These are phyloP conservation scores for Mycosphaerelloides madeirae DNA, from an alignment of 2,329 filamentous ascomycete species.

Conservation along the genomic window DNA sequence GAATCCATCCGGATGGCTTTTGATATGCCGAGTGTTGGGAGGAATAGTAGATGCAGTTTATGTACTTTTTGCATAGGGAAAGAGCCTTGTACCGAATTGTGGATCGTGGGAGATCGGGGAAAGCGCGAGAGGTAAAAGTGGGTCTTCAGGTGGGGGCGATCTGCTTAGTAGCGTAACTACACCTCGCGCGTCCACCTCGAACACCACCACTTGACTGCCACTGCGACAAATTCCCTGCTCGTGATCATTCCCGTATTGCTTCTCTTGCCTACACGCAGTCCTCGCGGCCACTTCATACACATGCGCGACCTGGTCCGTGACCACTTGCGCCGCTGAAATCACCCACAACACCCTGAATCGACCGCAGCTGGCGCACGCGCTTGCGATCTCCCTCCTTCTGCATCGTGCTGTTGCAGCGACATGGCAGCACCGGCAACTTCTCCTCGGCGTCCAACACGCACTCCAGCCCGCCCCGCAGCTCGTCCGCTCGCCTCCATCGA, in stretches of 20 bases:
- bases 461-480: conserved; percentile 23
- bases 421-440: conserved; percentile 26
- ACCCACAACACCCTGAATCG: conserved; percentile 5
- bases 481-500: conserved; percentile 26
- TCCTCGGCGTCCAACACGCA: conserved; percentile 27
- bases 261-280: too few species aligned
- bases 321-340: conserved; percentile 2
- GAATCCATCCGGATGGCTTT: not conserved
- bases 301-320: conserved; percentile 3
- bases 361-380: conserved; percentile 1
- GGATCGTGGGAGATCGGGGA: too few species aligned
- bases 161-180: too few species aligned
- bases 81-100: too few species aligned
- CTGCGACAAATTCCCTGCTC: too few species aligned
- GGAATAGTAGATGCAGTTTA: too few species aligned
- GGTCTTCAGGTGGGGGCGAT: too few species aligned
- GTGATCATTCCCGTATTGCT: too few species aligned
- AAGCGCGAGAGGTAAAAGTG: too few species aligned
- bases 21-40: too few species aligned
- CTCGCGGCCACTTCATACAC: not conserved
- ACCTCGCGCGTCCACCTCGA: not conserved
- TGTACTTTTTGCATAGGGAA: too few species aligned
- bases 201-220: not conserved
- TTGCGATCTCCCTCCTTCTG: not conserved
- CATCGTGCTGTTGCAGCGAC: not conserved